Base-by-base conservation (phyloP, 2,329 filamentous ascomycete species). In the Trichoderma semiorbis region DNA sequence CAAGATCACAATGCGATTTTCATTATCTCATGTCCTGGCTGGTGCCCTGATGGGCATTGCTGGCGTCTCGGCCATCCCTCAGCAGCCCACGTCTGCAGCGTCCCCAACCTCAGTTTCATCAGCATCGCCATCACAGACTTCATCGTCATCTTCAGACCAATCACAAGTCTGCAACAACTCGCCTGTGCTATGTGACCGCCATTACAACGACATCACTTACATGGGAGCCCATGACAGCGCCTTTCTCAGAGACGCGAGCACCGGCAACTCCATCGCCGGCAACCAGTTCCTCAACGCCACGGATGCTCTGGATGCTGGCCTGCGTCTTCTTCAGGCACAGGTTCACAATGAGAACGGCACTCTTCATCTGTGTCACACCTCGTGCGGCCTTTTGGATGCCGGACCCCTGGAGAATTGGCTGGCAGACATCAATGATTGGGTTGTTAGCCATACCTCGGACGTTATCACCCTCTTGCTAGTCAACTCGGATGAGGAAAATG, bases 231-330 rank as follows among this genome's bases (percentile, higher is more conserved):
- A 95, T 82, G 87, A 94, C 81, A 90, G 88, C 73, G 85, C 92
- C 12, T 95, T 94, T 79, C 80, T 94, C 57, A 86, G 91, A 64
- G 90, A 93, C 76, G 79, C 83, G 30, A 86, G 85, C 70, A 91
- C 89, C 1, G 83, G 82, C 73, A 88, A 91, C 79, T 89, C 89
- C 30, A 80, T 89, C 3, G 87, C 90, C 2, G 92, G 91, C 7
- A 92, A 94, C 79, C 93, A 95, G 81, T 93, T 85, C 82, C 90
- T 87, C 81, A 92, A 94, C 80, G 90, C 91, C 7, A 93, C 91
- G 3, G 82, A 87, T 7, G 92, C 93, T 71, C 87, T 95, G 68
- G 86, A 90, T 70, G 89, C 91, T 5, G 92, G 93, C 21, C 85
- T 95, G 36, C 88, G 93, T 18, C 82, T 95, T 53, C 85, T 95